Percentiles rank a stretch among this genome's conserved stretches.
These are phyloP conservation scores for Piper longum DNA, from an alignment of 164 flowering plant species.

Conservation along the genomic window DNA sequence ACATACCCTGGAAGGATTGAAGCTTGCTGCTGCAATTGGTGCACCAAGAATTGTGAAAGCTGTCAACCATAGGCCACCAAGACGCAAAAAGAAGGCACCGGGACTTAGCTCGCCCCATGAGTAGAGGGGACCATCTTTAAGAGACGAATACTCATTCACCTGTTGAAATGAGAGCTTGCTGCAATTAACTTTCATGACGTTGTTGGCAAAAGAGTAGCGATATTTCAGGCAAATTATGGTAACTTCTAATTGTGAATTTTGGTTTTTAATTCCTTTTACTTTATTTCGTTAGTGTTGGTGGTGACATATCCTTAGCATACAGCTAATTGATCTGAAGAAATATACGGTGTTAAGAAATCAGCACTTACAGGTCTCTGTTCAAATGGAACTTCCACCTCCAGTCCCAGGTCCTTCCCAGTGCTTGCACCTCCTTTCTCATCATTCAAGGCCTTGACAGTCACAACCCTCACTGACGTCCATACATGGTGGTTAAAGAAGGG, in stretches of 20 bases:
- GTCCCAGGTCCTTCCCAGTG: slow-evolving; percentile 56
- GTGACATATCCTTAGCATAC: no score
- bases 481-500: slow-evolving; percentile 4
- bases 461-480: slow-evolving; percentile 5
- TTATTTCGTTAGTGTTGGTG: no score
- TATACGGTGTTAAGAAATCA: neutral
- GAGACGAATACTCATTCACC: slow-evolving; percentile 90
- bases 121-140: slow-evolving; percentile 63
- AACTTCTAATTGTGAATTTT: no score
- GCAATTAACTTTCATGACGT: neutral
- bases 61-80: slow-evolving; percentile 79
- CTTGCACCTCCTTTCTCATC: slow-evolving; percentile 48
- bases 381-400: slow-evolving; percentile 85
- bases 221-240: neutral
- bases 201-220: neutral
- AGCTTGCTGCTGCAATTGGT: slow-evolving; percentile 94
- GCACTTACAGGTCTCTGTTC: slow-evolving; percentile 84
- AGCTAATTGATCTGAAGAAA: no score
- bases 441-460: slow-evolving; percentile 39
- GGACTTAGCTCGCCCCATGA: slow-evolving; percentile 95
- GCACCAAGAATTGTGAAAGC: slow-evolving; percentile 72
- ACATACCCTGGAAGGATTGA: slow-evolving; percentile 76
- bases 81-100: slow-evolving; percentile 55
- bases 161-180: slow-evolving; percentile 9
- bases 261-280: no score